Percentiles rank a stretch among this genome's conserved stretches.
These are phyloP conservation scores for Mycena crocata DNA, from an alignment of 768 basidiomycete species.

Conservation along the genomic window DNA sequence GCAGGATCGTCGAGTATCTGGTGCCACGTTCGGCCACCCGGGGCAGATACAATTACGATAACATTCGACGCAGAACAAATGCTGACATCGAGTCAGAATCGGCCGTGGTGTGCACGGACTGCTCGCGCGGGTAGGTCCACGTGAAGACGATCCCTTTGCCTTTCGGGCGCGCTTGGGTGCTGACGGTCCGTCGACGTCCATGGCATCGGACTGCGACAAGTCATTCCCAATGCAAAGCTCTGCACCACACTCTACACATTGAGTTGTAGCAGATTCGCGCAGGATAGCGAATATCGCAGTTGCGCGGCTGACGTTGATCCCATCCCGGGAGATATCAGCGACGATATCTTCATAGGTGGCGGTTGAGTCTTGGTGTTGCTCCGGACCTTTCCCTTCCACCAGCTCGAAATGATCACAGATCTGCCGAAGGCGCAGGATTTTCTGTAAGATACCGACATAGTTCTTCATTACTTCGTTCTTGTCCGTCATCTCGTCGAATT, in stretches of 20 bases:
- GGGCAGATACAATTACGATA: slow-evolving; percentile 85
- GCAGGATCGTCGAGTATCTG: slow-evolving; percentile 73
- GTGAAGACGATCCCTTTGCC: slow-evolving; percentile 64
- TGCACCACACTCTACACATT: slow-evolving; percentile 88
- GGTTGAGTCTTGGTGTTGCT: slow-evolving; percentile 58
- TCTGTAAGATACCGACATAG: slow-evolving; percentile 96
- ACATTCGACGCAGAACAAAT: slow-evolving; percentile 90
- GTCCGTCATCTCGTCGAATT: slow-evolving; percentile 87
- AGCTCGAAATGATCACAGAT: slow-evolving; percentile 97
- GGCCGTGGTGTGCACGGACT: slow-evolving; percentile 75
- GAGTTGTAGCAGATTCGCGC: slow-evolving; percentile 87
- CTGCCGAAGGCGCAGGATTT: slow-evolving; percentile 94
- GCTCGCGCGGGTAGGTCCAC: slow-evolving; percentile 78
- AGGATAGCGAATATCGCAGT: slow-evolving; percentile 87
- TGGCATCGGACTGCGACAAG: slow-evolving; percentile 55
- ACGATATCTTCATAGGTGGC: slow-evolving; percentile 84
- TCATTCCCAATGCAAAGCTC: slow-evolving; percentile 75
- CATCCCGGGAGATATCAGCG: slow-evolving; percentile 79
- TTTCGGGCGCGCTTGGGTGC: slow-evolving; percentile 61
- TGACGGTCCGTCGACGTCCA: slow-evolving; percentile 62
- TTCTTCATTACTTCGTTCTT: slow-evolving; percentile 98
- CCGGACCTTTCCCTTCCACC: slow-evolving; percentile 74
- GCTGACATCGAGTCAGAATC: slow-evolving; percentile 92
- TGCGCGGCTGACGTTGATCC: slow-evolving; percentile 80
- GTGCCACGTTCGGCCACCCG: slow-evolving; percentile 79